phyloP scores from a whole-genome alignment of 2,329 filamentous ascomycete species.

The Colletotrichum salicis region DNA sequence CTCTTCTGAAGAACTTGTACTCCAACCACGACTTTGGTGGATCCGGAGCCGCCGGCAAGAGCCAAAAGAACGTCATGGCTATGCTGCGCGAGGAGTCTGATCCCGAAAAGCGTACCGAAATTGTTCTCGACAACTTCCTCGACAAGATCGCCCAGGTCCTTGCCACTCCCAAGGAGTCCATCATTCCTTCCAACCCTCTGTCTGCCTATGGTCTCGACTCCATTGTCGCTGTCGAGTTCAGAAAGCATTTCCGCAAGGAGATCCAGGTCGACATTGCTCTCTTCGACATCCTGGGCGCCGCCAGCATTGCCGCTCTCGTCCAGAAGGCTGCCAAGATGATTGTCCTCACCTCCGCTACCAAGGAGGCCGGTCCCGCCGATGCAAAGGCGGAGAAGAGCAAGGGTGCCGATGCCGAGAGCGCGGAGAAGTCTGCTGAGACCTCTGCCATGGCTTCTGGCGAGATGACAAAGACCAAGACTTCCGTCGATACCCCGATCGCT shows the following conservation, averaged over 20 bases:
- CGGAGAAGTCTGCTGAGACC: constrained; percentile 23
- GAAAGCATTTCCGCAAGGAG: constrained; percentile 38
- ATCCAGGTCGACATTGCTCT: constrained; percentile 38
- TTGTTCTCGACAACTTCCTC: constrained; percentile 36
- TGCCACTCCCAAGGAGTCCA: constrained; percentile 30
- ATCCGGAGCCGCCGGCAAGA: background rate
- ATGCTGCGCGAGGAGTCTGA: background rate
- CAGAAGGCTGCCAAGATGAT: constrained; percentile 39
- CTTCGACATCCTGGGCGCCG: constrained; percentile 38
- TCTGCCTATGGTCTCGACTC: constrained; percentile 26
- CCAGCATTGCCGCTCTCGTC: constrained; percentile 38
- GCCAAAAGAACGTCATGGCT: background rate
- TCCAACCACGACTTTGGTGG: constrained; percentile 39
- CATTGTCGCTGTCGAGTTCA: constrained; percentile 38
- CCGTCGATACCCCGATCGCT: constrained; percentile 31
- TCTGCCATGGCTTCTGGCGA: constrained; percentile 40
- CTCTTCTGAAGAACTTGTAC: constrained; percentile 40
- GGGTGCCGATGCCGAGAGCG: constrained; percentile 18
- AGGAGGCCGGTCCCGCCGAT: constrained; percentile 30
- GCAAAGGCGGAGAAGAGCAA: constrained; percentile 35
- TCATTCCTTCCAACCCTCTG: constrained; percentile 34
- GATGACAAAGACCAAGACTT: constrained; percentile 33
- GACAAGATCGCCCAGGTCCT: constrained; percentile 38
- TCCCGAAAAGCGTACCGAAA: constrained; percentile 7
- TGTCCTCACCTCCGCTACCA: constrained; percentile 29